Base-by-base conservation (phyloP, 2,329 filamentous ascomycete genomes). In the Hyphodiscus sp. region DNA sequence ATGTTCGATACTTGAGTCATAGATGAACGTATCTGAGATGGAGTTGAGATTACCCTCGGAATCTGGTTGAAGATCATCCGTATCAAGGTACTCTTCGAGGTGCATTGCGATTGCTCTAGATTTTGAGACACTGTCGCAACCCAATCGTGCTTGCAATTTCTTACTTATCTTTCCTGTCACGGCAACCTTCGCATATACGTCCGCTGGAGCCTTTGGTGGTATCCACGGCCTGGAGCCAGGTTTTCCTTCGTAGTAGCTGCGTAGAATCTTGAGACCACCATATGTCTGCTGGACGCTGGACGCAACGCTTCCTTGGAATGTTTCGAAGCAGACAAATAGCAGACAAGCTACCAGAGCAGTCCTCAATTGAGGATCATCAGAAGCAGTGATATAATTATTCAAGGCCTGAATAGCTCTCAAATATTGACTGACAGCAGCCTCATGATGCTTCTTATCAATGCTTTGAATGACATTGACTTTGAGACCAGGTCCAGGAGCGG, bases 221-320 rank as follows among this genome's bases (percentile, higher is more conserved):
- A 58, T 59, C 55, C 57, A 58, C 16, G 56, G 54, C 26, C 55
- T 51, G 1, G 61, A 61, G 11, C 57, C 54, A 23, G 58, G 57
- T n/a, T 55, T 60, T 41, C 61, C 59, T 41, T 48, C 44, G 50
- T 65, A 66, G 47, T 67, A 64, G 38, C 60, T 74, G 49, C 82
- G 76, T 16, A 85, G 66, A 3, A 85, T 68, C 16, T 71, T 69
- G 20, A 85, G 71, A 1, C 82, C 82, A 3, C 70, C 77, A 63
- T 84, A 80, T 26, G 83, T 82, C 62, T 85, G 82, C 18, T 71
- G 64, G 46, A 85, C 81, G 48, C 80, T 80, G 56, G 82, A 79
- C 57, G 74, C 75, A 64, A 83, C 80, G 57, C 83, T 77, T 7
- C 64, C 65, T 54, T 64, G 60, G n/a, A 67, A 60, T 10, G 60